phyloP scores from a whole-genome alignment of 306 rosid genomes.

The Gleditsia sinensis region DNA sequence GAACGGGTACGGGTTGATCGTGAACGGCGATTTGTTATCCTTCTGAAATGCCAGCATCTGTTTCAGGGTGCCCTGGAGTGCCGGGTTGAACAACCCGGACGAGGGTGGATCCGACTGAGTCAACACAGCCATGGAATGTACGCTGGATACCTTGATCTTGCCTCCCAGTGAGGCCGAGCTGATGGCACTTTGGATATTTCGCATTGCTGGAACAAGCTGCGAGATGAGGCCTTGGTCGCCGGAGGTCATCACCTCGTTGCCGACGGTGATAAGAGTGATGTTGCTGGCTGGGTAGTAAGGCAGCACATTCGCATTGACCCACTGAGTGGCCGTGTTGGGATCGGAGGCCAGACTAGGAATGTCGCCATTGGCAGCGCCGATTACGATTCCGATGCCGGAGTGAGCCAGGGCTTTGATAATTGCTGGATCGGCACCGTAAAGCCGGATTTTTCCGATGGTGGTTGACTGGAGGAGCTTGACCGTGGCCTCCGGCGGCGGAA shows the following conservation, averaged over 20 bases:
- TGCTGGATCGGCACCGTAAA: constrained; percentile 70
- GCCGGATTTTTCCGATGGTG: constrained; percentile 60
- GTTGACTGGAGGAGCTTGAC: constrained; percentile 67
- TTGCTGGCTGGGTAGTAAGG: constrained; percentile 73
- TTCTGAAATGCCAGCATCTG: constrained; percentile 55
- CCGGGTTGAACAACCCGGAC: constrained; percentile 64
- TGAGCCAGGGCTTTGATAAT: constrained; percentile 63
- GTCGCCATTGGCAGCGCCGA: constrained; percentile 71
- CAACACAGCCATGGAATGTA: constrained; percentile 80
- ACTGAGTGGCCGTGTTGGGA: constrained; percentile 65
- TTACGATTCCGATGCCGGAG: constrained; percentile 64
- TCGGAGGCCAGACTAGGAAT: constrained; percentile 65
- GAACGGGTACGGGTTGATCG: constrained; percentile 84
- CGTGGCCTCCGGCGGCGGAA: constrained; percentile 60
- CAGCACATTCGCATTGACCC: constrained; percentile 69
- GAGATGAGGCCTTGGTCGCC: constrained; percentile 52
- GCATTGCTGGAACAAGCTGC: constrained; percentile 81
- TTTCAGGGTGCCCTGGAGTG: constrained; percentile 39
- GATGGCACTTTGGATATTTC: constrained; percentile 74
- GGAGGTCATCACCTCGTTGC: constrained; percentile 74
- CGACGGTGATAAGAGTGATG: constrained; percentile 71
- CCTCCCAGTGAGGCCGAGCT: constrained; percentile 58
- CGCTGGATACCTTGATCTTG: constrained; percentile 71
- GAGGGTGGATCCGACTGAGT: constrained; percentile 86
- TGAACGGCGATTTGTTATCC: constrained; percentile 67